Evolutionary conservation across 1,284 basidiomycete species (phyloP), one percentile per base, ranked within the genome.

Genomic region (Phlebopus sp.): DNA sequence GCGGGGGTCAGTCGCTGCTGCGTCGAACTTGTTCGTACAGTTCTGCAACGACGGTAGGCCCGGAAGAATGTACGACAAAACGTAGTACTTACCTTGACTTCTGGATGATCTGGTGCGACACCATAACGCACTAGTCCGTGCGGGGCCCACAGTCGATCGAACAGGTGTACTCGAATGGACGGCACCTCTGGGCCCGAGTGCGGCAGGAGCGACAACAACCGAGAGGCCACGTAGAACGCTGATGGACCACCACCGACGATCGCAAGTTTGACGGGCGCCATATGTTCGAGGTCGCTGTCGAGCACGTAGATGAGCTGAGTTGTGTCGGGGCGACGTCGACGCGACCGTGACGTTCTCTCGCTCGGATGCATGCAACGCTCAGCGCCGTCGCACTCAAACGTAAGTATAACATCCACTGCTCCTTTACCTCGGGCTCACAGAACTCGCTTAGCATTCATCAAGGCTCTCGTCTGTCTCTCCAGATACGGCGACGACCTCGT

Each of bases 21-120:
- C 75, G 60, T 94, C 91, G 57, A 99, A 99, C 69, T 97, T 98
- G 71, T 97, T 82, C 37, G 90, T 92, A 69, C 95, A 97, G 67
- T 99, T 99, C 94, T 97, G 32, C 32, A 35, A 15, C 19, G 31
- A 39, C 59, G 54, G 25, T 35, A 17, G 31, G 21, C 42, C 30
- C 14, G 49, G 44, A 36, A 39, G 36, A 4, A 48, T 23, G 30
- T n/a, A n/a, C 10, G 6, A 35, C 42, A 39, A 14, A 49, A 17
- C 18, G 36, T n/a, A 30, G 36, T 31, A 69, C 78, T 45, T 60
- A 87, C 93, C 79, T 97, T 99, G 63, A 99, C 96, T 73, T 99
- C 96, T 1, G 96, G 94, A 69, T 99, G 97, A 71, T 99, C 97
- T 34, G 97, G 96, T 8, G 97, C 97, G 6, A 99, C 97, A 1